Evolutionary conservation across 2,329 filamentous ascomycete species (phyloP).

Genomic region (Microdochium paspali): DNA sequence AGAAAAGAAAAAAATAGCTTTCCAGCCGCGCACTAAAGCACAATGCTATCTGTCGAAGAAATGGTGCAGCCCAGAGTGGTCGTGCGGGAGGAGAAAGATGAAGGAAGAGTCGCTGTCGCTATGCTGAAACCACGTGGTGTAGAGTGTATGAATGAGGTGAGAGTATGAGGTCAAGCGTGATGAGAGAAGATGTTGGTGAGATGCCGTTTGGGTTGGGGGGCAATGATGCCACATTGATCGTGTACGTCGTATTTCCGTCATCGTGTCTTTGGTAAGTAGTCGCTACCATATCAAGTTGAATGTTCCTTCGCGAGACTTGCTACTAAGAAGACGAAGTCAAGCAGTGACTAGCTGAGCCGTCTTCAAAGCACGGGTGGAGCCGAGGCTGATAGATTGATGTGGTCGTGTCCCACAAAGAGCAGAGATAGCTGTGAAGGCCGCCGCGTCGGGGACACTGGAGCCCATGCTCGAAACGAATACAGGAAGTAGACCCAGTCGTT

Average conservation of each 20-base stretch:
- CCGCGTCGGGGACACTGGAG: slow-evolving; percentile 18
- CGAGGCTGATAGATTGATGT: slow-evolving; percentile 25
- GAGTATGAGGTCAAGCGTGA: background rate
- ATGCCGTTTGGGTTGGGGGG: background rate
- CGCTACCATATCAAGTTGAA: slow-evolving; percentile 6
- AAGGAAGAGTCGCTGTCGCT: slow-evolving; percentile 1
- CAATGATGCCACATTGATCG: no score
- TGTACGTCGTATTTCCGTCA: slow-evolving; percentile 7
- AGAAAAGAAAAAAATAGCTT: no score
- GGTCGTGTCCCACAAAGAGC: slow-evolving; percentile 35
- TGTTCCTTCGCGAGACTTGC: slow-evolving; percentile 7
- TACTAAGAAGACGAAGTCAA: background rate
- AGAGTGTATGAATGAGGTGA: background rate
- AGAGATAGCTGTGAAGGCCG: slow-evolving; percentile 39
- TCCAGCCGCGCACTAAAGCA: background rate
- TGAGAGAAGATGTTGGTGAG: slow-evolving; percentile 1
- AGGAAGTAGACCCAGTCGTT: slow-evolving; percentile 38
- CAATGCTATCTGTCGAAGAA: background rate
- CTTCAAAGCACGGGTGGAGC: slow-evolving; percentile 17
- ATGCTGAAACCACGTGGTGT: background rate
- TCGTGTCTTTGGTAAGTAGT: slow-evolving; percentile 16
- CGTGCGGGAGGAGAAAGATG: background rate
- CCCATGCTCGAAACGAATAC: slow-evolving; percentile 31
- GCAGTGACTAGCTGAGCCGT: background rate
- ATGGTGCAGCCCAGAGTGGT: background rate